Evolutionary conservation across 2,329 filamentous ascomycete genomes (phyloP), one percentile per base, ranked within the genome.

Genomic region (Trichophyton equinum): DNA sequence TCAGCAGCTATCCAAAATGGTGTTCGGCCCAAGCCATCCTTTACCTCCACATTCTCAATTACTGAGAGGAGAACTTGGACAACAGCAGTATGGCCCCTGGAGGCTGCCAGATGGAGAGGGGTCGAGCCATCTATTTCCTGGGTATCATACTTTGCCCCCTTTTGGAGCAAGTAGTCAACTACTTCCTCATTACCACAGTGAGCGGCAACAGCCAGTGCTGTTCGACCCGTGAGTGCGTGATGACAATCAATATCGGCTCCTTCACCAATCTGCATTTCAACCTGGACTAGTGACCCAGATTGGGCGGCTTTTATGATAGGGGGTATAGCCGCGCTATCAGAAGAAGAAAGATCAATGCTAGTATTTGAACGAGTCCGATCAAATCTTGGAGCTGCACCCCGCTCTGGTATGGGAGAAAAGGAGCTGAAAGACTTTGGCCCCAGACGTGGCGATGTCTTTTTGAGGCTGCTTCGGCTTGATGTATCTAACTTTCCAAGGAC

Each of bases 171-270:
- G 11, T 73, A 59, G 36, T 68, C 66, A 18, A 73, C 69, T 13
- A 74, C 65, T 47, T 70, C 70, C 18, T 71, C 71, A 33, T 72
- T 71, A 8, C 73, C 73, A 63, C 73, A 75, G 61, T 76, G 73
- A 5, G 72, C 68, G 57, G 74, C 73, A 46, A 76, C 72, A 4
- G 72, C 65, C 11, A 76, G 67, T 13, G 74, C 73, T 44, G 68
- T 76, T 55, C 72, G 66, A n/a, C 69, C 67, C 1, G 72, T 71
- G 49, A 64, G 58, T 8, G 65, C 57, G 62, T 75, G 71, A 6
- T 68, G 62, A 51, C 66, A 60, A 62, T 73, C 69, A n/a, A 72
- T 66, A 57, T 70, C 64, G 62, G 66, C 66, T 2, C 71, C 69
- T 25, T 62, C 67, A n/a, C 67, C 66, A 27, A 73, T 66, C 6